Conservation (phyloP, 352 stramenopile genomes). For the Globisporangium cederbergense region DNA sequence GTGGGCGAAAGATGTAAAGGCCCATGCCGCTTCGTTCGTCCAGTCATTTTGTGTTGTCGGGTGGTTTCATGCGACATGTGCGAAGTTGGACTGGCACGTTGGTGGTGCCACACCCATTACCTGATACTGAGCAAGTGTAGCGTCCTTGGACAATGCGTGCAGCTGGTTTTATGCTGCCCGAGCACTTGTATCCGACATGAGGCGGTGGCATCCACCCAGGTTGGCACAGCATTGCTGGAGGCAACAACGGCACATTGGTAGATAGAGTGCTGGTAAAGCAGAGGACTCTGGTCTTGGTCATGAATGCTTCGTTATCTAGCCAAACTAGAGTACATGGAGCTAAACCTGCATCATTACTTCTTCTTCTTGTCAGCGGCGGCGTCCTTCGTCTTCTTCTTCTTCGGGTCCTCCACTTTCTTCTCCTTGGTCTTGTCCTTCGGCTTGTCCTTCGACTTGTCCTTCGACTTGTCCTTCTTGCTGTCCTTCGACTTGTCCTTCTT, state of each 20-base stretch:
- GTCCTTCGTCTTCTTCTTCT: background rate
- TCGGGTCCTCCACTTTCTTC: too few relatives aligned
- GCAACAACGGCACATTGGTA: too few relatives aligned
- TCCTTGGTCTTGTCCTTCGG: background rate
- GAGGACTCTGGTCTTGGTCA: too few relatives aligned
- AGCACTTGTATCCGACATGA: too few relatives aligned
- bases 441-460: background rate
- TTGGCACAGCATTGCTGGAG: too few relatives aligned
- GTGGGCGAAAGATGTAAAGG: background rate
- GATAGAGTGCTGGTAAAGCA: too few relatives aligned
- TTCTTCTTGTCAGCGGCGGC: background rate
- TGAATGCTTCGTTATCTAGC: too few relatives aligned
- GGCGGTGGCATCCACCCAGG: too few relatives aligned
- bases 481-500: conserved; percentile 17
- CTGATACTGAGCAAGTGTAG: background rate
- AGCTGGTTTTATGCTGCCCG: background rate
- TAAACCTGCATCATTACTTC: background rate
- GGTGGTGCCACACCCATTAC: background rate
- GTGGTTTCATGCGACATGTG: conserved; percentile 13
- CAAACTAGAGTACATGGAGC: background rate
- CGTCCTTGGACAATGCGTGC: background rate
- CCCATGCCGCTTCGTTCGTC: background rate
- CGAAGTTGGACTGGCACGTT: conserved; percentile 5
- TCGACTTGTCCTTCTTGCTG: conserved; percentile 12
- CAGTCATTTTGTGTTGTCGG: conserved; percentile 5